phyloP scores from a whole-genome alignment of 208 protist genomes.

The Leishmania aethiopica region DNA sequence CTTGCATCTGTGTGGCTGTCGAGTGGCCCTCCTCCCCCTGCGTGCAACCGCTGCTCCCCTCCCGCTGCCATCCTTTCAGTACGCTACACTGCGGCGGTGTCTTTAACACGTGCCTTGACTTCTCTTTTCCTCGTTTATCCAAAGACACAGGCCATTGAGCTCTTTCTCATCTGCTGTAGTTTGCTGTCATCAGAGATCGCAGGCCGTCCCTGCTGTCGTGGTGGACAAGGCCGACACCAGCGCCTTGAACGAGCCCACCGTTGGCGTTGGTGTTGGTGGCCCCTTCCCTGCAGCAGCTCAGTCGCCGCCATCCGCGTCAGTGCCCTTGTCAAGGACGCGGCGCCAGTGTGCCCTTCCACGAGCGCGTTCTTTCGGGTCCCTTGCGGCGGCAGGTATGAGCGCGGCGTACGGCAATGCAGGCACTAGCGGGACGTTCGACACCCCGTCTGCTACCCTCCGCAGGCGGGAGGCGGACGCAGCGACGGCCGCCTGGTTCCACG shows the following conservation, averaged over 20 bases:
- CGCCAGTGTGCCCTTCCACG: not conserved
- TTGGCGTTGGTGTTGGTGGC: not conserved
- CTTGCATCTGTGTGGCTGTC: not conserved
- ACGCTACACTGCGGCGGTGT: not conserved
- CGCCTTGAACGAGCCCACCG: not conserved
- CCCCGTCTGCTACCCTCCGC: conserved; percentile 1
- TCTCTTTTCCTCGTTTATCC: not conserved
- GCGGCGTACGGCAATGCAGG: not conserved
- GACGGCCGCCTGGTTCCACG: conserved; percentile 58
- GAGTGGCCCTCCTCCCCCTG: not conserved
- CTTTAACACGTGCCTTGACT: not conserved
- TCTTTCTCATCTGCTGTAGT: not conserved
- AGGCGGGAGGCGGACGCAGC: conserved; percentile 26
- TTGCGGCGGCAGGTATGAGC: not conserved
- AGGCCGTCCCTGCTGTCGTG: not conserved
- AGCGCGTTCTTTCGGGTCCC: not conserved
- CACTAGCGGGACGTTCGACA: not conserved
- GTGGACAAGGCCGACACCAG: not conserved
- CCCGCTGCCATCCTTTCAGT: not conserved
- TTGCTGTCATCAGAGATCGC: not conserved
- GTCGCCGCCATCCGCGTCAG: not conserved
- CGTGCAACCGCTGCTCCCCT: not conserved
- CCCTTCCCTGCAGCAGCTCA: not conserved
- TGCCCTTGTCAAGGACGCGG: not conserved
- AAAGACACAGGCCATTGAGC: not conserved